These are phyloP conservation scores for Parachaetomium inaequale DNA, from an alignment of 495 filamentous ascomycete genomes.

Conservation along the genomic window DNA sequence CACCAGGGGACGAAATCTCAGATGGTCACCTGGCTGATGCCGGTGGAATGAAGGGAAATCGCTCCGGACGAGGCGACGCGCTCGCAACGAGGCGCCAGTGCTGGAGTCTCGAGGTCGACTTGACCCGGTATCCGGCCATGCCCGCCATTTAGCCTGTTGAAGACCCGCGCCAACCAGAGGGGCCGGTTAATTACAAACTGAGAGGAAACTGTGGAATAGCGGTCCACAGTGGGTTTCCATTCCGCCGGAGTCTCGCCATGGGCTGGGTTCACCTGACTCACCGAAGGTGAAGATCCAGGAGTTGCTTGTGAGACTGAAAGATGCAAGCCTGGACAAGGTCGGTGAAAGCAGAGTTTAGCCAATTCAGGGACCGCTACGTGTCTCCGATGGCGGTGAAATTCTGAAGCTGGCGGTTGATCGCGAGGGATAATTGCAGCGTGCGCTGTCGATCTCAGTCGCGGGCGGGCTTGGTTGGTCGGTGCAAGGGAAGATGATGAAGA, in stretches of 20 bases:
- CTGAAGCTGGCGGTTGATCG: not conserved
- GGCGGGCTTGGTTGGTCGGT: not conserved
- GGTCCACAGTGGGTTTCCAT: slow-evolving; percentile 23
- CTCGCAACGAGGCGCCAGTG: slow-evolving; percentile 4
- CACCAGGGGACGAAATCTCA: slow-evolving; percentile 3
- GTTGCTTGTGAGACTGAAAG: not conserved
- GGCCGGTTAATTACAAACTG: slow-evolving; percentile 28
- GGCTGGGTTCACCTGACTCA: not conserved
- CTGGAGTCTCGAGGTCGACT: slow-evolving; percentile 21
- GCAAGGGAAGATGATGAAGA: too few relatives aligned
- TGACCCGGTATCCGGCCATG: slow-evolving; percentile 35
- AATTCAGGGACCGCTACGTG: not conserved
- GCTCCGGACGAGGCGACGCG: slow-evolving; percentile 13
- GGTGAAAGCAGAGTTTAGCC: not conserved
- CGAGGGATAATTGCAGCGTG: not conserved
- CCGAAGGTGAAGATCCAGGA: slow-evolving; percentile 6
- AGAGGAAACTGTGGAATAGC: slow-evolving; percentile 3
- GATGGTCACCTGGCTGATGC: slow-evolving; percentile 16
- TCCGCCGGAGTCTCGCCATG: slow-evolving; percentile 14
- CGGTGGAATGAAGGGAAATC: slow-evolving; percentile 15
- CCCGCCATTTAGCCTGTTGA: slow-evolving; percentile 31
- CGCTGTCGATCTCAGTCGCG: not conserved
- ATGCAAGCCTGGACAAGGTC: not conserved
- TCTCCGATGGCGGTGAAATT: not conserved
- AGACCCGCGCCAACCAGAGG: slow-evolving; percentile 27